Evolutionary conservation across 495 filamentous ascomycete genomes (phyloP).

Genomic region (Lophiotrema nucula): DNA sequence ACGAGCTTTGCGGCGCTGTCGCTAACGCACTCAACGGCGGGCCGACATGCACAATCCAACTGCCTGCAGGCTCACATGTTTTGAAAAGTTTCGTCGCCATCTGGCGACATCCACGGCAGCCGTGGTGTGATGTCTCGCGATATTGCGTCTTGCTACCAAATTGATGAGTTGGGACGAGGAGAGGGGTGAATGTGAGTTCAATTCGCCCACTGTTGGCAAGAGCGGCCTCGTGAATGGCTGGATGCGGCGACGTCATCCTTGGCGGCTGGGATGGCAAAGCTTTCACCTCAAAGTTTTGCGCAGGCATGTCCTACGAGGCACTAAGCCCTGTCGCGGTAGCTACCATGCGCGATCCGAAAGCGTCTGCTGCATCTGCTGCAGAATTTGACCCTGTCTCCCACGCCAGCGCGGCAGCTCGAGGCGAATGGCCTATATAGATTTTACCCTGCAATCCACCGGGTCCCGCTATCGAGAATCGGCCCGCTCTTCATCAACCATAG

Average conservation of each 20-base stretch:
- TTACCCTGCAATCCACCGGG: no score
- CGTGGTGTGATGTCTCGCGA: constrained; percentile 22
- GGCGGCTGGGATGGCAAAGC: not conserved
- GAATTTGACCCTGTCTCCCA: no score
- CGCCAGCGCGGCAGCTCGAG: no score
- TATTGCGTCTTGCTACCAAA: not conserved
- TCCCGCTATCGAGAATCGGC: no score
- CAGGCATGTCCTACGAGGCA: not conserved
- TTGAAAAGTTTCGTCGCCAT: constrained; percentile 12
- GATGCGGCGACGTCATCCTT: not conserved
- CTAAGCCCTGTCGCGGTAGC: not conserved
- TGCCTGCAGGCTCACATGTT: constrained; percentile 6
- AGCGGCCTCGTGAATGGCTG: not conserved
- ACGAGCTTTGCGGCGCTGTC: constrained; percentile 9
- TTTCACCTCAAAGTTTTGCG: not conserved
- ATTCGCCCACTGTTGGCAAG: no score
- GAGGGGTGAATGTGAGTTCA: no score
- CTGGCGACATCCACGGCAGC: constrained; percentile 8
- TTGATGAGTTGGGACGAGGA: not conserved
- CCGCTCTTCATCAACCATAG: no score
- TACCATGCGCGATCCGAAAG: not conserved
- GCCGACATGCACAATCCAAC: no score
- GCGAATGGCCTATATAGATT: no score
- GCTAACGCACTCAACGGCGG: constrained; percentile 19
- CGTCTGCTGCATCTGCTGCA: no score